Evolutionary conservation across 208 protist genomes (phyloP).

Genomic region (Porcisia deanei): DNA sequence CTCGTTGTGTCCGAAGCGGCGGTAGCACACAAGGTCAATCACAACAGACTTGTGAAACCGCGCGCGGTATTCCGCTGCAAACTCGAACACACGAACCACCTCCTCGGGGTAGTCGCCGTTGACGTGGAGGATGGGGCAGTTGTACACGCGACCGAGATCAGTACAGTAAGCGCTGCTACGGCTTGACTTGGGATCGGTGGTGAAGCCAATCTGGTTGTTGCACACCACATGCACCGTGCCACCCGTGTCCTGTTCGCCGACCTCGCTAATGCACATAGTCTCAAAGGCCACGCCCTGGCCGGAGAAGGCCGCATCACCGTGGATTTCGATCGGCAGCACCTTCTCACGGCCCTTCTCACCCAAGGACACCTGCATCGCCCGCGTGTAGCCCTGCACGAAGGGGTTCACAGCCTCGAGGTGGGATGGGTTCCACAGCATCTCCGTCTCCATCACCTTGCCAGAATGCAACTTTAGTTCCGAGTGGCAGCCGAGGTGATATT

Average conservation of each 20-base stretch:
- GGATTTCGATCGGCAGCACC: conserved; percentile 94
- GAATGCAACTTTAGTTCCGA: conserved; percentile 60
- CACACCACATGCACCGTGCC: conserved; percentile 99
- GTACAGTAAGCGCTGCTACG: conserved; percentile 98
- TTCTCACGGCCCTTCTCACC: conserved; percentile 56
- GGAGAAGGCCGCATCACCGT: conserved; percentile 98
- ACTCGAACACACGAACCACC: conserved; percentile 88
- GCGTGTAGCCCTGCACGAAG: conserved; percentile 96
- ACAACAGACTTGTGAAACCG: conserved; percentile 95
- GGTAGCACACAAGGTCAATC: conserved; percentile 98
- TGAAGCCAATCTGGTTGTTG: conserved; percentile 99
- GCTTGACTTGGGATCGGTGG: conserved; percentile 95
- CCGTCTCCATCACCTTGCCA: conserved; percentile 91
- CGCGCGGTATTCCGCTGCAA: conserved; percentile 94
- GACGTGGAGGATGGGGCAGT: conserved; percentile 97
- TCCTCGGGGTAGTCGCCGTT: conserved; percentile 98
- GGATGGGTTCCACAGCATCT: conserved; percentile 98
- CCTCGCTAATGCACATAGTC: conserved; percentile 94
- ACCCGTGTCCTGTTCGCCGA: conserved; percentile 93
- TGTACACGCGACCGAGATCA: conserved; percentile 95
- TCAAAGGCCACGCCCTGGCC: conserved; percentile 98
- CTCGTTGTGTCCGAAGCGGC: conserved; percentile 97
- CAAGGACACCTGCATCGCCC: conserved; percentile 91
- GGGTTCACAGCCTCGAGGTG: conserved; percentile 99
- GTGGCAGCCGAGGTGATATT: conserved; percentile 98